These are phyloP conservation scores for Cairneyella variabilis DNA, from an alignment of 495 filamentous ascomycete genomes.

Conservation along the genomic window DNA sequence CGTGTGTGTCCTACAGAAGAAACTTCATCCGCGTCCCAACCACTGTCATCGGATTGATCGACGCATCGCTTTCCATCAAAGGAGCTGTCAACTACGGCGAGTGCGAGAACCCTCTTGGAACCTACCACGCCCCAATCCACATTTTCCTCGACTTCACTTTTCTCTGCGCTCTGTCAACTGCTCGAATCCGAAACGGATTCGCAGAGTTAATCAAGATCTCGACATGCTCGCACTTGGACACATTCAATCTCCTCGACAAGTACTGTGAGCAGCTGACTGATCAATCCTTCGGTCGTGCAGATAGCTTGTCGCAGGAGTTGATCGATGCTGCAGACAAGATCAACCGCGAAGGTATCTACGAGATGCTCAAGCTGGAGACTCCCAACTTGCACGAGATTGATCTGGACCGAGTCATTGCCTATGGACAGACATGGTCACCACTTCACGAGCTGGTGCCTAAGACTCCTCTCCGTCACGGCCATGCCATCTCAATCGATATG, in stretches of 20 bases:
- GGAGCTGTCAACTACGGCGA: conserved; percentile 63
- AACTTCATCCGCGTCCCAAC: conserved; percentile 58
- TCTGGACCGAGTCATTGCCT: conserved; percentile 62
- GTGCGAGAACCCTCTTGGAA: conserved; percentile 63
- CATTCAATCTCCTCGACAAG: conserved; percentile 57
- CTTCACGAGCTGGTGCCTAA: conserved; percentile 58
- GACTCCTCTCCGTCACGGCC: conserved; percentile 58
- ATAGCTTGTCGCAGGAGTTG: conserved; percentile 43
- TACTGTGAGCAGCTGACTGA: conserved; percentile 57
- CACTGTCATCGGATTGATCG: conserved; percentile 63
- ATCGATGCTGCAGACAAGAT: conserved; percentile 54
- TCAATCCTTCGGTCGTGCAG: conserved; percentile 50
- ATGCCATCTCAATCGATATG: conserved; percentile 66
- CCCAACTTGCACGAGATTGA: conserved; percentile 63
- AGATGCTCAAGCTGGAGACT: conserved; percentile 61
- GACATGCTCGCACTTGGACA: conserved; percentile 53
- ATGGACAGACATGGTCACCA: conserved; percentile 65
- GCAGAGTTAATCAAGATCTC: conserved; percentile 67
- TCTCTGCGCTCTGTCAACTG: conserved; percentile 52
- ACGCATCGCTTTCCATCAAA: conserved; percentile 62
- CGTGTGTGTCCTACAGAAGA: conserved; percentile 52
- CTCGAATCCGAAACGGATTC: conserved; percentile 62
- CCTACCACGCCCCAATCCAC: conserved; percentile 61
- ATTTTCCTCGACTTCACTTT: conserved; percentile 66
- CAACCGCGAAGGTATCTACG: conserved; percentile 53